These are phyloP conservation scores for Annulohypoxylon stygium DNA, from an alignment of 495 filamentous ascomycete genomes.

Conservation along the genomic window DNA sequence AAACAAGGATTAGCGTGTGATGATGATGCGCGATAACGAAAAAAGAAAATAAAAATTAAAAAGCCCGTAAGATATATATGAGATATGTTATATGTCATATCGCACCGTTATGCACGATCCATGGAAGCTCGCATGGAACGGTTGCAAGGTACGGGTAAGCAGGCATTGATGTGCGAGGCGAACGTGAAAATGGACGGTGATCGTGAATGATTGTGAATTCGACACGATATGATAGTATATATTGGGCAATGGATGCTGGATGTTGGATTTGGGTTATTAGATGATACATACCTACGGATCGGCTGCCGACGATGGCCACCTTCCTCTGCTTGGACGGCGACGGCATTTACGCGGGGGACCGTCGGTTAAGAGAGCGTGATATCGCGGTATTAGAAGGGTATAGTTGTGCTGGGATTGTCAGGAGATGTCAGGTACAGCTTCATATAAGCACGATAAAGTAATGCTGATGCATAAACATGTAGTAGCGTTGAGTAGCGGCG, in stretches of 20 bases:
- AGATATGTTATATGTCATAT: constrained; percentile 25
- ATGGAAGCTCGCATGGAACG: constrained; percentile 12
- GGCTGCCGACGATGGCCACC: constrained; percentile 97
- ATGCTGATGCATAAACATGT: constrained; percentile 41
- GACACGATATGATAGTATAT: neutral
- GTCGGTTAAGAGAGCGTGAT: neutral
- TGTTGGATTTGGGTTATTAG: neutral
- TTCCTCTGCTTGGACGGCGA: constrained; percentile 93
- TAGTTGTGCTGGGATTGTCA: constrained; percentile 3
- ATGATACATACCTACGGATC: constrained; percentile 85
- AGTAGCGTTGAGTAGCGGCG: constrained; percentile 3
- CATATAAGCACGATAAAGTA: constrained; percentile 27
- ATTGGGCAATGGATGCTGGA: neutral
- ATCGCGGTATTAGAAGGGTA: constrained; percentile 31
- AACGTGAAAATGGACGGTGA: neutral
- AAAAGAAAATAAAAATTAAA: neutral
- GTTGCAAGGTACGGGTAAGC: neutral
- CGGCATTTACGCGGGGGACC: constrained; percentile 69
- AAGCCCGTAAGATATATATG: neutral
- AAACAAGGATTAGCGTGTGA: constrained; percentile 30
- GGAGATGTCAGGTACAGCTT: constrained; percentile 21
- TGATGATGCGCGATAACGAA: neutral
- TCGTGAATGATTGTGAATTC: neutral
- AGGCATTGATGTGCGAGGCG: neutral
- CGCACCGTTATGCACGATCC: constrained; percentile 23